These are phyloP conservation scores for Comarum palustre DNA, from an alignment of 306 rosid genomes.

Conservation along the genomic window DNA sequence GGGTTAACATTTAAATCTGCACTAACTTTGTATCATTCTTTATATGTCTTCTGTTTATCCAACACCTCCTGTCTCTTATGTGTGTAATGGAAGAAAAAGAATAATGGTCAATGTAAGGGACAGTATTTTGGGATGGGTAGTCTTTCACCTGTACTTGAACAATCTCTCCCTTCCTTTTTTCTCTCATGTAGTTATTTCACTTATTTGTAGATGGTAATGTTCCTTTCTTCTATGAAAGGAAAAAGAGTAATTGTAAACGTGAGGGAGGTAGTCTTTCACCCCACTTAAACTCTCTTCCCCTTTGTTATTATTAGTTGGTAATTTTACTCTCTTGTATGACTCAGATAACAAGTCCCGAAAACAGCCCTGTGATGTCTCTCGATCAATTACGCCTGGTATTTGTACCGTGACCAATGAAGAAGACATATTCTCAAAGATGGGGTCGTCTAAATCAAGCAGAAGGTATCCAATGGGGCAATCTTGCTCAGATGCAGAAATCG, in stretches of 20 bases:
- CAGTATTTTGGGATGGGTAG: not conserved
- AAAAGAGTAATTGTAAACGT: too few species aligned
- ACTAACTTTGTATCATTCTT: not conserved
- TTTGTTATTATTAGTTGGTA: constrained; percentile 19
- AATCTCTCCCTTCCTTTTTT: too few species aligned
- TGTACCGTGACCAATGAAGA: constrained; percentile 40
- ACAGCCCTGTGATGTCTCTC: constrained; percentile 51
- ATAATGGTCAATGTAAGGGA: not conserved
- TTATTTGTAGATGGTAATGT: too few species aligned
- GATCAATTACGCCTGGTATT: constrained; percentile 56
- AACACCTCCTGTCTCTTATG: not conserved
- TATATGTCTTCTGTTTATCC: not conserved
- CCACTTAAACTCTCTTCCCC: not conserved
- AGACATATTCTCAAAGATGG: constrained; percentile 68
- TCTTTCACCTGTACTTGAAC: not conserved
- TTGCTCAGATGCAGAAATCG: constrained; percentile 94
- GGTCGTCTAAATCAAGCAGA: constrained; percentile 53
- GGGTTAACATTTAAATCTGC: not conserved
- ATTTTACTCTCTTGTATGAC: constrained; percentile 29
- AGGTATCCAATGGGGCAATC: constrained; percentile 72
- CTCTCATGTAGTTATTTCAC: too few species aligned
- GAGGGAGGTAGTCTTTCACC: not conserved
- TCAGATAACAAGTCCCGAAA: constrained; percentile 58
- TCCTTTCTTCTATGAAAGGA: too few species aligned
- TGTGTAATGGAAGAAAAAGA: not conserved